phyloP scores from a whole-genome alignment of 202 grass and related monocot species.

The Schoenoplectus triqueter region DNA sequence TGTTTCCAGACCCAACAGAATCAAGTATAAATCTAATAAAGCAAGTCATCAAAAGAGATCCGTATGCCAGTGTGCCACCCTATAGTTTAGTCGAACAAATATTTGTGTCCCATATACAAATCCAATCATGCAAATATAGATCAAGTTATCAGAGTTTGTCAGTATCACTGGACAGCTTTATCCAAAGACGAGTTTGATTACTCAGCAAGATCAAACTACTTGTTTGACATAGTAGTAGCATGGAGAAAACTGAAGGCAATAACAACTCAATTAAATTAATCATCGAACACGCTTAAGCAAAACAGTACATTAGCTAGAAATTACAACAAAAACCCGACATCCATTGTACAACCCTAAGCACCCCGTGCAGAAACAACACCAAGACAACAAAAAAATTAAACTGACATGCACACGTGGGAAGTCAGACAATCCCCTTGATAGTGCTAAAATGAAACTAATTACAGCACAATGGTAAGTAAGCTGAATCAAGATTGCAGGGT shows the following conservation, averaged over 20 bases:
- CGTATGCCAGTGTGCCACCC: background rate
- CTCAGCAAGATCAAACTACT: constrained; percentile 11
- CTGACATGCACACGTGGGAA: constrained; percentile 30
- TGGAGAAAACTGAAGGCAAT: background rate
- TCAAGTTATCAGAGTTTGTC: background rate
- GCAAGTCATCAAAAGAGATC: background rate
- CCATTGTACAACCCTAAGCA: constrained; percentile 32
- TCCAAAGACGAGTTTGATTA: background rate
- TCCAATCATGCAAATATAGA: background rate
- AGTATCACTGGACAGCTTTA: background rate
- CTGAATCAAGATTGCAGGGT: constrained; percentile 33
- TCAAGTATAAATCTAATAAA: background rate
- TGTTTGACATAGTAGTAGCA: background rate
- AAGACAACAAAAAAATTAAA: constrained; percentile 37
- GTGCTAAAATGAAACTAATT: constrained; percentile 43
- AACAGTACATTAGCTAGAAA: constrained; percentile 38
- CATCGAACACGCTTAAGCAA: constrained; percentile 32
- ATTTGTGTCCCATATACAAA: background rate
- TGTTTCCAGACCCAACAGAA: background rate
- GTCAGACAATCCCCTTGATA: constrained; percentile 33
- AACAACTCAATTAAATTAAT: constrained; percentile 27
- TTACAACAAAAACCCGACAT: constrained; percentile 43
- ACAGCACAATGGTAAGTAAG: constrained; percentile 46
- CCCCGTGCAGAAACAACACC: constrained; percentile 28
- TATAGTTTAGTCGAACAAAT: background rate